A percentile compares a stretch with the other conserved stretches of the same genome.
phyloP scores from a whole-genome alignment of 495 filamentous ascomycete genomes.

The Mycothermus thermophilus region DNA sequence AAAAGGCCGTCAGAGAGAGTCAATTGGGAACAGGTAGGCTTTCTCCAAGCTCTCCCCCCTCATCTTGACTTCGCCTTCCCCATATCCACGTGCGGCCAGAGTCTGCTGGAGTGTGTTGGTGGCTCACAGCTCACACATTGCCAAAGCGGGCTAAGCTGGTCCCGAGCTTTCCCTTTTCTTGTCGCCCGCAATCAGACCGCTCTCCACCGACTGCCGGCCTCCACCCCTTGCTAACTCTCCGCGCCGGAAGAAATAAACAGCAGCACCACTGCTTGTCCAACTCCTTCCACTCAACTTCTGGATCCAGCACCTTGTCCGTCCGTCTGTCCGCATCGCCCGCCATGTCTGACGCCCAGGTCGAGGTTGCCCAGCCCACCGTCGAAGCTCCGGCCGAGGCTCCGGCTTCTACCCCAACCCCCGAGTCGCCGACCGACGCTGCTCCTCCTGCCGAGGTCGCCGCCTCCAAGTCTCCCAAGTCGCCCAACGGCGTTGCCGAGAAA shows the following conservation, averaged over 20 bases:
- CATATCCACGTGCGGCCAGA: background rate
- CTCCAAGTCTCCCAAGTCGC: constrained; percentile 10
- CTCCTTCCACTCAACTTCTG: background rate
- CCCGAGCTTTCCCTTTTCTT: background rate
- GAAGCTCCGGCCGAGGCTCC: constrained; percentile 20
- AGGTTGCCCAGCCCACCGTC: constrained; percentile 27
- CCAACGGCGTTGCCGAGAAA: constrained; percentile 21
- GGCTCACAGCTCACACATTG: background rate
- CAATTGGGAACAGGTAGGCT: constrained; percentile 5
- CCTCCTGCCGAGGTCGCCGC: background rate
- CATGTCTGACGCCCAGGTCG: constrained; percentile 35
- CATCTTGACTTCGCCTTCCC: background rate
- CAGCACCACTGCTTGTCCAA: too few relatives aligned
- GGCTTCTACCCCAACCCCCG: constrained; percentile 11
- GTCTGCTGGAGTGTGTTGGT: too few relatives aligned
- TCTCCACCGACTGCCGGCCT: constrained; percentile 1
- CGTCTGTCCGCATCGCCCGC: constrained; percentile 8
- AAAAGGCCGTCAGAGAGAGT: background rate
- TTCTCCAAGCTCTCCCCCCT: constrained; percentile 1
- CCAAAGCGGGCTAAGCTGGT: background rate
- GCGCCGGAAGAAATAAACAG: too few relatives aligned
- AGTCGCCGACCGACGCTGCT: background rate
- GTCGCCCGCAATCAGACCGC: constrained; percentile 2
- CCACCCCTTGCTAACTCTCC: constrained; percentile 3
- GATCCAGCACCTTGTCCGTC: background rate